These are phyloP conservation scores for Cercis canadensis DNA, from an alignment of 306 rosid genomes.

Conservation along the genomic window DNA sequence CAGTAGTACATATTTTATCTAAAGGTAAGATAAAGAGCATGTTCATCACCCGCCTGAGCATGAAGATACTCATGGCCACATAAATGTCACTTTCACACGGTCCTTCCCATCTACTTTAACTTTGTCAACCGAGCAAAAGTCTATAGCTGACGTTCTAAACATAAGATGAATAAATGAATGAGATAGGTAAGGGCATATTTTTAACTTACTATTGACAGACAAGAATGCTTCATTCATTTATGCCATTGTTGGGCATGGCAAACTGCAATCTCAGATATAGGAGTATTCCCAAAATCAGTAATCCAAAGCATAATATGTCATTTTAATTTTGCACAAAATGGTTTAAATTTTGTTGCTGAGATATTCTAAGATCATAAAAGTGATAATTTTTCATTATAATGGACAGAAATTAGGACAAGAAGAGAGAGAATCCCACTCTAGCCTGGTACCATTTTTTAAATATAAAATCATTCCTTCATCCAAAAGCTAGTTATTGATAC, in stretches of 20 bases:
- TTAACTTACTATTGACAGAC: too few relatives aligned
- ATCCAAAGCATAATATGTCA: not conserved
- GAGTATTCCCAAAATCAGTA: constrained; percentile 13
- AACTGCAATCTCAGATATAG: not conserved
- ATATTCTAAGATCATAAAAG: too few relatives aligned
- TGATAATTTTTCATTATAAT: too few relatives aligned
- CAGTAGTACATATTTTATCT: not conserved
- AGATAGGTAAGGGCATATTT: not conserved
- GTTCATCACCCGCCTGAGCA: constrained; percentile 13
- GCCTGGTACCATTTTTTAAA: too few relatives aligned
- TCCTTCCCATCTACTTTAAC: constrained; percentile 90
- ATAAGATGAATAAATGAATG: constrained; percentile 41
- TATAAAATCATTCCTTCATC: too few relatives aligned
- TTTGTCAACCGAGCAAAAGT: constrained; percentile 96
- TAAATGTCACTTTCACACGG: constrained; percentile 70
- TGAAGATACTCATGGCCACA: constrained; percentile 46
- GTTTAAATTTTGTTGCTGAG: not conserved
- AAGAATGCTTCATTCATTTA: not conserved
- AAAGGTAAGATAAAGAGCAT: constrained; percentile 2
- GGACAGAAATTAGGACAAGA: too few relatives aligned
- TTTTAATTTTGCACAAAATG: constrained; percentile 4
- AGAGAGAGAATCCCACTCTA: not conserved
- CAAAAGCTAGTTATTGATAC: too few relatives aligned
- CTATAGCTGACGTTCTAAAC: too few relatives aligned
- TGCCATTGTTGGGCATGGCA: constrained; percentile 12